phyloP scores from a whole-genome alignment of 2,329 filamentous ascomycete species.

The Microascus cirrosus region DNA sequence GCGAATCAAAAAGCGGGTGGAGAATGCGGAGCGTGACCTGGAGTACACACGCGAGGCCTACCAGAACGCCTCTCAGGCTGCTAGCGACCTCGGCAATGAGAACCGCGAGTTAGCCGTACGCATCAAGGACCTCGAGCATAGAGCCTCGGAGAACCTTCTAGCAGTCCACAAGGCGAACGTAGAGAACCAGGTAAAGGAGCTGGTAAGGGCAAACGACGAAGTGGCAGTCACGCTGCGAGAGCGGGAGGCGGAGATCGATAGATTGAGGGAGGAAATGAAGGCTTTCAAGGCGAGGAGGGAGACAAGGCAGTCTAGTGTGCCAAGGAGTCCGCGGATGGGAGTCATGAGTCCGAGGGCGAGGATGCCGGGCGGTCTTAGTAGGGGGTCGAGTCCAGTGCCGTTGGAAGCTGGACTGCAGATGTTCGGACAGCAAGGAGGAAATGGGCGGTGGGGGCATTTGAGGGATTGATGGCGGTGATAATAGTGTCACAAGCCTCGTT shows the following conservation, averaged over 20 bases:
- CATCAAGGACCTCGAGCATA: constrained; percentile 26
- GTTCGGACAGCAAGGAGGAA: constrained; percentile 22
- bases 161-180: constrained; percentile 35
- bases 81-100: constrained; percentile 30
- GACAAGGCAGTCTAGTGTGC: constrained; percentile 44
- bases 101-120: constrained; percentile 31
- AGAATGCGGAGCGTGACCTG: constrained; percentile 32
- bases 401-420: constrained; percentile 22
- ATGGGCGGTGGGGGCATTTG: constrained; percentile 30
- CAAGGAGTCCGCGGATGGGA: constrained; percentile 43
- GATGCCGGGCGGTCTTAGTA: constrained; percentile 39
- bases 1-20: constrained; percentile 27
- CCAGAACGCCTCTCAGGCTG: constrained; percentile 41
- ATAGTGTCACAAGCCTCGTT: neutral
- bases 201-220: constrained; percentile 26
- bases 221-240: constrained; percentile 32
- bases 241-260: constrained; percentile 38
- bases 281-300: constrained; percentile 38
- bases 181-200: constrained; percentile 19
- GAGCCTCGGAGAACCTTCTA: constrained; percentile 31
- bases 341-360: constrained; percentile 39
- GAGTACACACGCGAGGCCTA: constrained; percentile 49
- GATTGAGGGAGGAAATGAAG: constrained; percentile 35
- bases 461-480: constrained; percentile 19
- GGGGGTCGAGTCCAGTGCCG: constrained; percentile 22